Evolutionary conservation across 768 basidiomycete genomes (phyloP).

Genomic region (Filobasidium wieringae): DNA sequence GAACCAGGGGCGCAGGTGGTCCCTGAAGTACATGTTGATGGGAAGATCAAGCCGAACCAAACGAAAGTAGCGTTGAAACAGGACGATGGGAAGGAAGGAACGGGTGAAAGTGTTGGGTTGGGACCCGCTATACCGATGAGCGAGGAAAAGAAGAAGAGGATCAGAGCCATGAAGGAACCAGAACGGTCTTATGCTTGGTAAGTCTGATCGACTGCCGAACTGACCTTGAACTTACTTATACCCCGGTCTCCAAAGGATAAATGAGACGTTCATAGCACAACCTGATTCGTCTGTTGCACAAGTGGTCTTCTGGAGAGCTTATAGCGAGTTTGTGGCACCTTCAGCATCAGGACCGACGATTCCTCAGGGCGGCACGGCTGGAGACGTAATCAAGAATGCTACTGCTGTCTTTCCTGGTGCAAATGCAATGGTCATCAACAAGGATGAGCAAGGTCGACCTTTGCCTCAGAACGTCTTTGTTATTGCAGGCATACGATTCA

Average conservation of each 20-base stretch:
- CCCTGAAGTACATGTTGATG: neutral
- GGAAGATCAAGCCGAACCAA: neutral
- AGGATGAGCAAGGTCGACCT: slow-evolving; percentile 38
- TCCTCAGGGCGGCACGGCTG: slow-evolving; percentile 55
- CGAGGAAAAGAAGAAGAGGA: slow-evolving; percentile 18
- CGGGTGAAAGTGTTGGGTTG: slow-evolving; percentile 9
- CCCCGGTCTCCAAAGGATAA: slow-evolving; percentile 56
- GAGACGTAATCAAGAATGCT: slow-evolving; percentile 90
- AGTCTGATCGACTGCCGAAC: slow-evolving; percentile 6
- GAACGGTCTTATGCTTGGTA: slow-evolving; percentile 33
- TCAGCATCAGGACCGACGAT: slow-evolving; percentile 29
- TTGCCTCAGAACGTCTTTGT: slow-evolving; percentile 61
- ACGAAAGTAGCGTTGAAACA: slow-evolving; percentile 7
- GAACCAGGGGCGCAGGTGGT: neutral
- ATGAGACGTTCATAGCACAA: slow-evolving; percentile 66
- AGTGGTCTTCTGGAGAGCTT: slow-evolving; percentile 89
- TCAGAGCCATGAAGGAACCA: slow-evolving; percentile 26
- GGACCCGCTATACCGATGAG: slow-evolving; percentile 21
- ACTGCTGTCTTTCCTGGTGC: slow-evolving; percentile 73
- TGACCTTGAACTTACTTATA: neutral
- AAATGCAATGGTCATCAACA: slow-evolving; percentile 67
- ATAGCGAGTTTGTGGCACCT: slow-evolving; percentile 66
- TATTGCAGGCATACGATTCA: slow-evolving; percentile 64
- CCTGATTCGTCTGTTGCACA: slow-evolving; percentile 75
- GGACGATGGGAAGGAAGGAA: slow-evolving; percentile 8